Conservation (phyloP, 345 rosid species). For the Populus ilicifolia region DNA sequence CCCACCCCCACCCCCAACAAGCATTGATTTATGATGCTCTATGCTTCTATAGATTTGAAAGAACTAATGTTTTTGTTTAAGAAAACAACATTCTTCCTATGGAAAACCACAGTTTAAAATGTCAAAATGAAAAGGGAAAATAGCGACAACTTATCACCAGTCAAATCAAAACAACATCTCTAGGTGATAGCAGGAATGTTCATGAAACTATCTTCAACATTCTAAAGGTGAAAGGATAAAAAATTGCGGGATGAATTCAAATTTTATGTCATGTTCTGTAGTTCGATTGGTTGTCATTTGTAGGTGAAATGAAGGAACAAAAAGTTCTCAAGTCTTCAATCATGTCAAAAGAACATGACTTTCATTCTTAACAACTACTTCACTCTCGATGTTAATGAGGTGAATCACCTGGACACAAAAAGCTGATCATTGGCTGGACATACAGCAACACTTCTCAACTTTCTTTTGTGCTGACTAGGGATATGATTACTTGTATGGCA, state of each 20-base stretch:
- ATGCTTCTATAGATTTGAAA: not conserved
- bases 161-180: not conserved
- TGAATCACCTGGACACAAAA: constrained; percentile 71
- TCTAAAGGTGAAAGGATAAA: not conserved
- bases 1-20: not conserved
- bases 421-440: constrained; percentile 77
- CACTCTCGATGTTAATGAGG: not conserved
- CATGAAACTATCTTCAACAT: not conserved
- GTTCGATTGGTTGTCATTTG: not conserved
- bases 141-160: not conserved
- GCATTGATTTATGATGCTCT: not conserved
- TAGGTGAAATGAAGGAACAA: not conserved
- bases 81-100: not conserved
- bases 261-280: not conserved
- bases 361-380: not conserved
- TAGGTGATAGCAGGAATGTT: not conserved
- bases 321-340: not conserved
- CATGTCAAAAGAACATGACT: not conserved
- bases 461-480: constrained; percentile 91
- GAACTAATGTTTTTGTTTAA: not conserved
- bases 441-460: constrained; percentile 68
- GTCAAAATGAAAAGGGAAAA: not conserved
- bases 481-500: constrained; percentile 62
- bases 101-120: not conserved
- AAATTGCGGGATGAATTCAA: not conserved